Conservation (phyloP, 2,329 filamentous ascomycete species). For the Didymella segeticola region DNA sequence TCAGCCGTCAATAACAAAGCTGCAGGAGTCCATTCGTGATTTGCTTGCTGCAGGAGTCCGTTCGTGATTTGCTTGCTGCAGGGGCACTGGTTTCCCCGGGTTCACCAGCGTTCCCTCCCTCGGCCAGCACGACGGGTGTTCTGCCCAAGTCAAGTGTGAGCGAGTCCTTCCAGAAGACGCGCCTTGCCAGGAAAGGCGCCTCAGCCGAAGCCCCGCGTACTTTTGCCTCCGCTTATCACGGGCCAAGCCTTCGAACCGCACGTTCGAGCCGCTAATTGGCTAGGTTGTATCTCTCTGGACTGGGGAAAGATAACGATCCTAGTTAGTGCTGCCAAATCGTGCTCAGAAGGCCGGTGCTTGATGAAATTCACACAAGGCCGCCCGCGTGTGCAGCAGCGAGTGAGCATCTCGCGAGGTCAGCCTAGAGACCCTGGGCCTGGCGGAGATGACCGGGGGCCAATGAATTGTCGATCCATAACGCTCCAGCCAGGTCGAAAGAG, state of each 20-base stretch:
- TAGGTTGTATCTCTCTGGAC: slow-evolving; percentile 25
- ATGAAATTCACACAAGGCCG: slow-evolving; percentile 25
- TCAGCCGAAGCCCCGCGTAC: slow-evolving; percentile 45
- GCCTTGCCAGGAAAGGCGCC: slow-evolving; percentile 36
- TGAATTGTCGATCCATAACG: slow-evolving; percentile 19
- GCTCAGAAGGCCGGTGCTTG: slow-evolving; percentile 26
- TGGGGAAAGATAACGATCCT: slow-evolving; percentile 43
- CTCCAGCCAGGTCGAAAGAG: slow-evolving; percentile 39
- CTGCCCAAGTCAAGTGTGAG: slow-evolving; percentile 29
- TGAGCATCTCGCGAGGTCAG: slow-evolving; percentile 25
- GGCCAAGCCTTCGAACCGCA: slow-evolving; percentile 22
- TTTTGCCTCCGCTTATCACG: slow-evolving; percentile 48
- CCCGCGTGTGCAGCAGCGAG: slow-evolving; percentile 26
- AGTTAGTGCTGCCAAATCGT: slow-evolving; percentile 31
- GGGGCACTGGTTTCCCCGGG: slow-evolving; percentile 1
- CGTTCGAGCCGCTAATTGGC: slow-evolving; percentile 29
- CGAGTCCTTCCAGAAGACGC: slow-evolving; percentile 38
- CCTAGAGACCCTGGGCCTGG: slow-evolving; percentile 23
- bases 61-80: slow-evolving; percentile 1
- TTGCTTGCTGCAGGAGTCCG: slow-evolving; percentile 4
- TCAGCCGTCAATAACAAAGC: background rate
- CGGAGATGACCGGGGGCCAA: slow-evolving; percentile 46
- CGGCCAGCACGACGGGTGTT: slow-evolving; percentile 25
- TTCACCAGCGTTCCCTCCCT: slow-evolving; percentile 4
- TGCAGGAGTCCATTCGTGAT: background rate